Base-by-base conservation (phyloP, 176 grass and related monocot genomes). In the Oryza glumipatula region DNA sequence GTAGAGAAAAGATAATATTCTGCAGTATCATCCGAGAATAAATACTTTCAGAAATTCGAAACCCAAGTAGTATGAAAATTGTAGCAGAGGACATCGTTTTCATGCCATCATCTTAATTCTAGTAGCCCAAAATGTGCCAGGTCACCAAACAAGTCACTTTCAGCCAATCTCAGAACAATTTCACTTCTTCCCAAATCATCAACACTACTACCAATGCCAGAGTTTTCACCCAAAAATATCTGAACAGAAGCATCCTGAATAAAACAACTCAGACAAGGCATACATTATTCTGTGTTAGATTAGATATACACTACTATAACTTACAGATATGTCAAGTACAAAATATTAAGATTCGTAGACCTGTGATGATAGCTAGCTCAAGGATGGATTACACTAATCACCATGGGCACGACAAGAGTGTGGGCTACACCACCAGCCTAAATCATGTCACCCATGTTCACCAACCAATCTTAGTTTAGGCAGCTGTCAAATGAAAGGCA, bases 401-500 rank as follows among this genome's bases (percentile, higher is more conserved):
- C 39, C 35, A 19, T 19, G 74, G 48, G 49, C 48, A 87, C 79
- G 80, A 65, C 75, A 87, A 28, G 69, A 24, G 41, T 51, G 67
- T 74, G 69, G 61, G 58, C 63, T 38, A 61, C 88, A 79, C 68
- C 84, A 87, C 69, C 84, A 87, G 61, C 63, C 80, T 70, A 87
- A 86, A 87, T 83, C 84, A 90, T 87, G 80, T 84, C 41, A 58
- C 80, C 84, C 89, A 83, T 83, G 84, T 83, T 90, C 69, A 41
- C 49, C 76, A 80, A 63, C 80, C 84, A 80, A 83, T 74, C 80
- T 52, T 44, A 80, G 75, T 84, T 23, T 90, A 74, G 51, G 45
- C 45, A 75, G 52, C 75, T 87, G 75, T 67, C 74, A 87, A 83
- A 79, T 68, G 84, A 41, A 46, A 38, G 54, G 67, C 81, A 83